Evolutionary conservation across 1,284 basidiomycete species (phyloP).

Genomic region (Malassezia equina): DNA sequence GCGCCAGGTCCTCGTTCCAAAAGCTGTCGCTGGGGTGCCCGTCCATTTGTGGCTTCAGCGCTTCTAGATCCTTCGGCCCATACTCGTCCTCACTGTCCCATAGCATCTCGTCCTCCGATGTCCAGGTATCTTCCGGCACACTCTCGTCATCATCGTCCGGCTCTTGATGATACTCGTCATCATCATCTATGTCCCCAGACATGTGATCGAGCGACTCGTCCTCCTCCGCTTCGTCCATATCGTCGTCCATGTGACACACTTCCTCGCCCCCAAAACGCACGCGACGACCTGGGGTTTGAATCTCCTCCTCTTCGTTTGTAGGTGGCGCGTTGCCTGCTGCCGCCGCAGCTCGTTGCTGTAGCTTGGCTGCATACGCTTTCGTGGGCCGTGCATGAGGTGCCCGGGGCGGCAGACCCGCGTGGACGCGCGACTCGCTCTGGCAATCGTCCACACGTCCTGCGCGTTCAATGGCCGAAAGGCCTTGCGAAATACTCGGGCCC

Average conservation of each 20-base stretch:
- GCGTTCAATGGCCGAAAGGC: slow-evolving; percentile 37
- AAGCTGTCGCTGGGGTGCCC: slow-evolving; percentile 18
- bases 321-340: background rate
- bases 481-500: slow-evolving; percentile 26
- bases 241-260: background rate
- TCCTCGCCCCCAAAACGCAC: slow-evolving; percentile 13
- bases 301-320: background rate
- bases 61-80: slow-evolving; percentile 33
- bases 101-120: slow-evolving; percentile 23
- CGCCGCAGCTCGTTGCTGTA: slow-evolving; percentile 16
- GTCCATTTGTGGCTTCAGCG: slow-evolving; percentile 29
- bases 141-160: slow-evolving; percentile 4
- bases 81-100: slow-evolving; percentile 38
- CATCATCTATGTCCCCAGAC: background rate
- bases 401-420: slow-evolving; percentile 30
- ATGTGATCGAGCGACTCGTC: background rate
- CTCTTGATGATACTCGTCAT: slow-evolving; percentile 4
- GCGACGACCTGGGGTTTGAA: background rate
- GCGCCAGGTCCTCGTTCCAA: slow-evolving; percentile 28
- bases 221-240: background rate
- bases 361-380: slow-evolving; percentile 40
- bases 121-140: slow-evolving; percentile 1
- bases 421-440: slow-evolving; percentile 17
- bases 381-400: slow-evolving; percentile 41
- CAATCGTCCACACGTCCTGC: slow-evolving; percentile 28